These are phyloP conservation scores for Phlegmacium glaucopus DNA, from an alignment of 768 basidiomycete genomes.

Conservation along the genomic window DNA sequence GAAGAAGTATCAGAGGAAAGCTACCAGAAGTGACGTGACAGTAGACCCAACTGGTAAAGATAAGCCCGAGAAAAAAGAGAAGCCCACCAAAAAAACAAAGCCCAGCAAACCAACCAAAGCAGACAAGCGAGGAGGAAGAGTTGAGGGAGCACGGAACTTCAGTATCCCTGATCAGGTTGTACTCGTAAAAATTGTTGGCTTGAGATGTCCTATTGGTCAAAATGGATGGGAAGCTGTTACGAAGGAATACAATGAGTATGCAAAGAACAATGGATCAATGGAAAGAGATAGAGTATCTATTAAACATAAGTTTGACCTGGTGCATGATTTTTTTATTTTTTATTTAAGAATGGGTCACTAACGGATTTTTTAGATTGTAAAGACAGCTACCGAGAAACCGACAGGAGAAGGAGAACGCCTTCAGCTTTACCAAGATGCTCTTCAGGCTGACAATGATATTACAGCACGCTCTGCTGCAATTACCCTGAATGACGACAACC, in stretches of 20 bases:
- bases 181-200: not conserved
- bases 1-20: too few relatives aligned
- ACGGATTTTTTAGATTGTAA: not conserved
- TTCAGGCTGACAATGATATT: not conserved
- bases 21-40: too few relatives aligned
- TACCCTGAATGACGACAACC: not conserved
- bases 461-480: not conserved
- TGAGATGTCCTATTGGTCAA: not conserved
- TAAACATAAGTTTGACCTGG: not conserved
- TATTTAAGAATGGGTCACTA: not conserved
- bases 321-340: not conserved
- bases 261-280: not conserved
- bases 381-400: not conserved
- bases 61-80: not conserved
- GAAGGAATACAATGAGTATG: not conserved
- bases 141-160: not conserved
- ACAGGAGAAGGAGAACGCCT: not conserved
- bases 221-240: constrained; percentile 1
- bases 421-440: not conserved
- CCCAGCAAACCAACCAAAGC: not conserved
- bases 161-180: not conserved
- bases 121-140: not conserved
- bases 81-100: not conserved
- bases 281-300: not conserved
- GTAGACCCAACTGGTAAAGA: too few relatives aligned